Evolutionary conservation across 305 asterid species (phyloP), one percentile per base, ranked within the genome.

Genomic region (Petunia hybrid): DNA sequence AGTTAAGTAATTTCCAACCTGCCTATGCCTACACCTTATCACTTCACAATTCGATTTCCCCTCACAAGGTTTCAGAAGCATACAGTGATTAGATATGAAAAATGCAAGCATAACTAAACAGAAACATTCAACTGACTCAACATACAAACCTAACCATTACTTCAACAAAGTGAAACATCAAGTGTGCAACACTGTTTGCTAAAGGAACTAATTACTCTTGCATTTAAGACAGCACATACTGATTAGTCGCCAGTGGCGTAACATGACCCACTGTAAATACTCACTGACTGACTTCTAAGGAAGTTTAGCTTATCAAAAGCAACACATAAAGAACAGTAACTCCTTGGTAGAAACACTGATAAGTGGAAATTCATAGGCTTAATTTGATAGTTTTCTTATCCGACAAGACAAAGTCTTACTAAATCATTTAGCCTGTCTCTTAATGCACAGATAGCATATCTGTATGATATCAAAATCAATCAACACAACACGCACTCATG

Each of bases 241-340:
- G 55, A 69, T 57, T 69, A 69, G 59, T 22, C 43, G 59, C 59
- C 41, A 9, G 43, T 4, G 59, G n/a, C 13, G 56, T 16, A 42
- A 70, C 16, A 46, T 0, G 5, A 5, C 42, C 46, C 31, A 51
- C 6, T 73, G 36, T n/a, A 36, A 73, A 51, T 53, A 51, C 36
- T 35, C 7, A 51, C 8, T 6, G 53, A 73, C 8, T 51, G 64
- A 74, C 78, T 74, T 74, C 48, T 36, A 74, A 3, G 48, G 53
- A 59, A 22, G 64, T 35, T 56, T 73, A 73, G 63, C 63, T 51
- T 51, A 73, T 73, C 78, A 73, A 73, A 56, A 22, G 36, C 55
- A 48, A 48, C 16, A 60, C 38, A 7, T 51, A 51, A 51, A 1
- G 14, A 40, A 63, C 46, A 36, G 46, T 6, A 73, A 35, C 36